These are phyloP conservation scores for Annulohypoxylon maeteangense DNA, from an alignment of 495 filamentous ascomycete genomes.

Conservation along the genomic window DNA sequence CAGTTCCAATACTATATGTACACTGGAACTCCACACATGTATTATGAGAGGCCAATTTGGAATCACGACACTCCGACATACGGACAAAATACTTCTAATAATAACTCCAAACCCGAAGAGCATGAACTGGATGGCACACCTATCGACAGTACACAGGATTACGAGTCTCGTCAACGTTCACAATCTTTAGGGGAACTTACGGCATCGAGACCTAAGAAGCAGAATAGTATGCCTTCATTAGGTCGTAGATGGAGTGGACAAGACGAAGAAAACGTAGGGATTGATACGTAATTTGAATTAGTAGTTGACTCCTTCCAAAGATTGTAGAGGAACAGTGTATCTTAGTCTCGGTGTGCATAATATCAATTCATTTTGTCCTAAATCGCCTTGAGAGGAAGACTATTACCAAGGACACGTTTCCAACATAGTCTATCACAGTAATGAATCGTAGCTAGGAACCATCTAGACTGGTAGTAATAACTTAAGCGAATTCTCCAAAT, in stretches of 20 bases:
- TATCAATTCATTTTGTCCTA: slow-evolving; percentile 13
- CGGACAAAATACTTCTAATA: not conserved
- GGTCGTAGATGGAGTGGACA: slow-evolving; percentile 26
- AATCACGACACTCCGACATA: not conserved
- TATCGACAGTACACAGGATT: not conserved
- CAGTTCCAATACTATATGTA: not conserved
- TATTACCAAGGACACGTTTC: not conserved
- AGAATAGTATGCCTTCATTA: slow-evolving; percentile 48
- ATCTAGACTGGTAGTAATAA: not conserved
- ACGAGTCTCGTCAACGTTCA: not conserved
- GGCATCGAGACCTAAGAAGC: slow-evolving; percentile 36
- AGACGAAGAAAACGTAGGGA: not conserved
- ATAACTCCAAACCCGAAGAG: not conserved
- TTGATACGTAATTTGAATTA: not conserved
- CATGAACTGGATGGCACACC: slow-evolving; percentile 1
- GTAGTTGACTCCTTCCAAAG: not conserved
- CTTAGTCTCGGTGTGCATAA: slow-evolving; percentile 14
- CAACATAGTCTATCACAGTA: slow-evolving; percentile 1
- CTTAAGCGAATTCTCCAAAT: slow-evolving; percentile 71
- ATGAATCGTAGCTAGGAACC: not conserved
- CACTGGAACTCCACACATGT: not conserved
- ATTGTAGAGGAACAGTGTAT: not conserved
- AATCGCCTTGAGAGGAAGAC: slow-evolving; percentile 11
- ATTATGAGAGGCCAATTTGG: not conserved
- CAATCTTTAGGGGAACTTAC: slow-evolving; percentile 15